Percentiles rank a stretch among this genome's conserved stretches.
Evolutionary conservation across 441 rosid species (phyloP).

Genomic region (Manihot esculenta): DNA sequence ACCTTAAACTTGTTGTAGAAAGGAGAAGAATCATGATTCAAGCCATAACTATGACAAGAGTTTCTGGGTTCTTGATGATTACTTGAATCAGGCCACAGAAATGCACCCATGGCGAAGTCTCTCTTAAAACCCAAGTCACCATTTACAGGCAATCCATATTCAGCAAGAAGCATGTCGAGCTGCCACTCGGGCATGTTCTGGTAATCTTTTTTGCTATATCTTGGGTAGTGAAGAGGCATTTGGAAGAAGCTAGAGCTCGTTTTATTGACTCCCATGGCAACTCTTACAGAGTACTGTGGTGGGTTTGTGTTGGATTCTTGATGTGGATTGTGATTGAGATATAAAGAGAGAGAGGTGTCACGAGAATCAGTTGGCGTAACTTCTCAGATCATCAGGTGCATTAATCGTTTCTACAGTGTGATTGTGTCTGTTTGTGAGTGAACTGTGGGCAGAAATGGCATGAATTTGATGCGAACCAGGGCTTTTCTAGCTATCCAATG

Average conservation of each 20-base stretch:
- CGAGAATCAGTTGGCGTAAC: slow-evolving; percentile 11
- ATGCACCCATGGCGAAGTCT: slow-evolving; percentile 47
- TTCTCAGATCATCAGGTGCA: not conserved
- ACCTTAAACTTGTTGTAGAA: too few relatives aligned
- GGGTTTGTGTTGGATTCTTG: too few relatives aligned
- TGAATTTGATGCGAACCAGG: not conserved
- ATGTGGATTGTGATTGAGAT: too few relatives aligned
- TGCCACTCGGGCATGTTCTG: slow-evolving; percentile 48
- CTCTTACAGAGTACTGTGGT: too few relatives aligned
- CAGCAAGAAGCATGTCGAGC: slow-evolving; percentile 44
- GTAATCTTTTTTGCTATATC: slow-evolving; percentile 42
- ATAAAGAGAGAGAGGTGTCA: too few relatives aligned
- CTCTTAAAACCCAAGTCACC: slow-evolving; percentile 44
- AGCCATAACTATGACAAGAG: not conserved
- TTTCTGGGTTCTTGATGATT: slow-evolving; percentile 17
- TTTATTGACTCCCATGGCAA: slow-evolving; percentile 21
- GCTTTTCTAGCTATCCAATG: not conserved
- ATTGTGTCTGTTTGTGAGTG: not conserved
- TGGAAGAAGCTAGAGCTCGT: slow-evolving; percentile 29
- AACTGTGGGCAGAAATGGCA: not conserved
- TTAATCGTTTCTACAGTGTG: not conserved
- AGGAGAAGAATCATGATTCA: too few relatives aligned
- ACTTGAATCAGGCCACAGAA: slow-evolving; percentile 20
- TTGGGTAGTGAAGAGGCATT: slow-evolving; percentile 48
- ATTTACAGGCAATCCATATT: slow-evolving; percentile 35